Conservation (phyloP, 1,284 basidiomycete genomes). For the Sporisorium reilianum region DNA sequence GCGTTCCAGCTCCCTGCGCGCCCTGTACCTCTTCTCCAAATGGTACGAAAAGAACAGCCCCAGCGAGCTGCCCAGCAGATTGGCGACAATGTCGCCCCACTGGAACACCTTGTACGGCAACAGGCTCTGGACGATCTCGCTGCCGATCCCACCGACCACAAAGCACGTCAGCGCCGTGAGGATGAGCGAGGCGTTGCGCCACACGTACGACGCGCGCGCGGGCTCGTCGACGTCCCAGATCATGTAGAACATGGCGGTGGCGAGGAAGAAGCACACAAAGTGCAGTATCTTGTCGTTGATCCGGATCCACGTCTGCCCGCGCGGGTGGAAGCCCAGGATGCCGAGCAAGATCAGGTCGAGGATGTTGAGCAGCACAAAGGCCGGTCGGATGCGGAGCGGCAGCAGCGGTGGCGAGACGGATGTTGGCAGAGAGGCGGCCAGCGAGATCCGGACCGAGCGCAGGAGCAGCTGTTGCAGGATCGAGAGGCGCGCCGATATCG, state of each 20-base stretch:
- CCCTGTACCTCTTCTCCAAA: slow-evolving; percentile 51
- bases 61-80: slow-evolving; percentile 80
- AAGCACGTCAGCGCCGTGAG: slow-evolving; percentile 74
- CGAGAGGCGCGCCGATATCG: slow-evolving; percentile 13
- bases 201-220: slow-evolving; percentile 77
- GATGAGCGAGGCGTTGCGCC: slow-evolving; percentile 81
- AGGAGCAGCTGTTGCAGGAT: slow-evolving; percentile 46
- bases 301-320: slow-evolving; percentile 72
- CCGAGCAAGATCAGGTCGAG: slow-evolving; percentile 57
- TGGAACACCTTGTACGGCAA: slow-evolving; percentile 87
- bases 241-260: slow-evolving; percentile 85
- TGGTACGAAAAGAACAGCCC: slow-evolving; percentile 74
- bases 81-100: slow-evolving; percentile 81
- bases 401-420: slow-evolving; percentile 18
- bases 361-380: slow-evolving; percentile 54
- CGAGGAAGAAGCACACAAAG: slow-evolving; percentile 82
- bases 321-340: slow-evolving; percentile 65
- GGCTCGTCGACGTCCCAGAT: slow-evolving; percentile 86
- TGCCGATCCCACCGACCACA: slow-evolving; percentile 78
- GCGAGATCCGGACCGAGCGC: slow-evolving; percentile 39
- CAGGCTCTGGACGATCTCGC: slow-evolving; percentile 84
- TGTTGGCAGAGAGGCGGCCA: neutral
- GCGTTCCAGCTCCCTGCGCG: slow-evolving; percentile 49
- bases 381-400: slow-evolving; percentile 60
- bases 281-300: slow-evolving; percentile 86